A percentile compares a stretch with the other conserved stretches of the same genome.
These are phyloP conservation scores for Aspergillus coremiiformis DNA, from an alignment of 495 filamentous ascomycete genomes.

Conservation along the genomic window DNA sequence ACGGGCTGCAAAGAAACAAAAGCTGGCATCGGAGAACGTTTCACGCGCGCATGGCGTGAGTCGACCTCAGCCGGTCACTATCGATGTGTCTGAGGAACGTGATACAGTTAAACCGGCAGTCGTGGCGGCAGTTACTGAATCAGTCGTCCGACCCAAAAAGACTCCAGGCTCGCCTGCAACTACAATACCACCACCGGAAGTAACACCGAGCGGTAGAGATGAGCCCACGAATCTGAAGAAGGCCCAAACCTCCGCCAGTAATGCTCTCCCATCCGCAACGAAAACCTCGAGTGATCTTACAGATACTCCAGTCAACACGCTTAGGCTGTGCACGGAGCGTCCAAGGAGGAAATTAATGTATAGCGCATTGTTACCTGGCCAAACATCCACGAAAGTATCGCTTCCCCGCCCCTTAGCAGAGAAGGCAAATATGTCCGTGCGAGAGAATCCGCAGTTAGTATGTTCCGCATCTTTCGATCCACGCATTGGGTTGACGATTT, in stretches of 20 bases:
- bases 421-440: conserved; percentile 4
- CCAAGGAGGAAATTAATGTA: conserved; percentile 46
- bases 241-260: neutral
- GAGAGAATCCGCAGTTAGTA: conserved; percentile 28
- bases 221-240: neutral
- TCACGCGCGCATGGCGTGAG: neutral
- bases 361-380: conserved; percentile 30
- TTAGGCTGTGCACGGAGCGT: conserved; percentile 31
- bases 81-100: neutral
- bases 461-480: conserved; percentile 9
- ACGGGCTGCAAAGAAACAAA: conserved; percentile 44
- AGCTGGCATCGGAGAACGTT: conserved; percentile 13
- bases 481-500: conserved; percentile 5
- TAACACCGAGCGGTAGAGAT: neutral
- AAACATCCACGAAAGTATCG: conserved; percentile 11
- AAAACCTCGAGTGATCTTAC: neutral
- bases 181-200: neutral
- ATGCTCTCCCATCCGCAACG: neutral
- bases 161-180: neutral
- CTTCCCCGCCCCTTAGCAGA: neutral
- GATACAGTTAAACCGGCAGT: neutral
- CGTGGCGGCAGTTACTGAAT: neutral
- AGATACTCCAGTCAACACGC: conserved; percentile 13
- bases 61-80: neutral
- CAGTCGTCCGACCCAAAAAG: neutral